Conservation (phyloP, 768 basidiomycete genomes). For the Dioszegia hungarica region DNA sequence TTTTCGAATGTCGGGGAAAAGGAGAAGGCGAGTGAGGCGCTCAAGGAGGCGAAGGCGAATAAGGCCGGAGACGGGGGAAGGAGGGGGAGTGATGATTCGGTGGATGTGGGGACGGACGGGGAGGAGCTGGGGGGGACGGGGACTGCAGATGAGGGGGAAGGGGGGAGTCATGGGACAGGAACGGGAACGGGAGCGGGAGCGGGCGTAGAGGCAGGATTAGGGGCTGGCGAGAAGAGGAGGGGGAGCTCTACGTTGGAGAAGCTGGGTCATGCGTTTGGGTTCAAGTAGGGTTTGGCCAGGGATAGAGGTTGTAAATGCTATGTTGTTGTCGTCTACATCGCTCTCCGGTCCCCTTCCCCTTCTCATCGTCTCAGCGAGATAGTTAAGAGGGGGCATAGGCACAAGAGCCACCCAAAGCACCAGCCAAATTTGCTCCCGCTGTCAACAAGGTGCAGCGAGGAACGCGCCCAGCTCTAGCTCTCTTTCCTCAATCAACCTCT, state of each 20-base stretch:
- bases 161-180: neutral
- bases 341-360: no score
- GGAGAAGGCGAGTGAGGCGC: constrained; percentile 15
- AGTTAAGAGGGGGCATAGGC: no score
- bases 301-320: no score
- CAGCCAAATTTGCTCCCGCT: no score
- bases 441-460: no score
- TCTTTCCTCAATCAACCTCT: no score
- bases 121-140: neutral
- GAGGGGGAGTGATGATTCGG: neutral
- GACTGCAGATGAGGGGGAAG: neutral
- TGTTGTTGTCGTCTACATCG: no score
- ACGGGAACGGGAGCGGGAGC: neutral
- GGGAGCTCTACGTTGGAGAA: neutral
- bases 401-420: no score
- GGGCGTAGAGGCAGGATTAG: no score
- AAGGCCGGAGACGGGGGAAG: neutral
- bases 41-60: constrained; percentile 11
- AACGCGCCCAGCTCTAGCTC: no score
- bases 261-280: neutral
- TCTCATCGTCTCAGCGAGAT: no score
- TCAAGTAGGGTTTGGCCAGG: neutral
- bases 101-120: neutral
- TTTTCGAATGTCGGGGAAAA: constrained; percentile 30
- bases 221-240: neutral